Conservation (phyloP, 345 rosid species). For the Sonneratia alba region DNA sequence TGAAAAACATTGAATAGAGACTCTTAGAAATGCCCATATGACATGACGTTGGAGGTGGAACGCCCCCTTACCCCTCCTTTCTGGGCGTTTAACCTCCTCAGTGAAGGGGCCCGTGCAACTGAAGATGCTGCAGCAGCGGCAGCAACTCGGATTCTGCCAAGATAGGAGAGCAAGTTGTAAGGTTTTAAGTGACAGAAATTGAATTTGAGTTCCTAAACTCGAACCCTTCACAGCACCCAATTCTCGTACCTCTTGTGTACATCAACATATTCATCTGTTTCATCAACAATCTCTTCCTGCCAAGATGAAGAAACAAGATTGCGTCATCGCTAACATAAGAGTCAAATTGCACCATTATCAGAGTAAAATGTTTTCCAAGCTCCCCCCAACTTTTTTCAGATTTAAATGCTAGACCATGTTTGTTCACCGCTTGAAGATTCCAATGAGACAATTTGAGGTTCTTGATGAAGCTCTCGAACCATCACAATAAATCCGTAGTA, state of each 20-base stretch:
- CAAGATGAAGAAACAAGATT: background rate
- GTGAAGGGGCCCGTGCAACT: slow-evolving; percentile 78
- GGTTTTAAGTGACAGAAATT: background rate
- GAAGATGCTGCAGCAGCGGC: slow-evolving; percentile 95
- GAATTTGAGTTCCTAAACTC: background rate
- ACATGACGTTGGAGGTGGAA: background rate
- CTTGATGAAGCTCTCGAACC: too few relatives aligned
- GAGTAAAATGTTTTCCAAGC: background rate
- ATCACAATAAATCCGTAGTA: too few relatives aligned
- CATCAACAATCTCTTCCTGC: slow-evolving; percentile 96
- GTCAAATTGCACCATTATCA: too few relatives aligned
- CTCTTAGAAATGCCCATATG: background rate
- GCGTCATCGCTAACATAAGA: background rate
- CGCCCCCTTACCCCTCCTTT: slow-evolving; percentile 46
- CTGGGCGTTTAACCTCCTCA: slow-evolving; percentile 51
- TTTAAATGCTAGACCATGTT: too few relatives aligned
- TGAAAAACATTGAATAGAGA: background rate
- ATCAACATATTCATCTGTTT: slow-evolving; percentile 92
- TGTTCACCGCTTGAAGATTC: too few relatives aligned
- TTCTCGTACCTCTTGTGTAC: slow-evolving; percentile 71
- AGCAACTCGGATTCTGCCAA: slow-evolving; percentile 82
- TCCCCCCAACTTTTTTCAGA: too few relatives aligned
- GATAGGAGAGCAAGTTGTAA: background rate
- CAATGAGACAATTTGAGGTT: too few relatives aligned
- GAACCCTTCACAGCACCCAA: background rate